Evolutionary conservation across 306 rosid genomes (phyloP).

Genomic region (Prunus mira): DNA sequence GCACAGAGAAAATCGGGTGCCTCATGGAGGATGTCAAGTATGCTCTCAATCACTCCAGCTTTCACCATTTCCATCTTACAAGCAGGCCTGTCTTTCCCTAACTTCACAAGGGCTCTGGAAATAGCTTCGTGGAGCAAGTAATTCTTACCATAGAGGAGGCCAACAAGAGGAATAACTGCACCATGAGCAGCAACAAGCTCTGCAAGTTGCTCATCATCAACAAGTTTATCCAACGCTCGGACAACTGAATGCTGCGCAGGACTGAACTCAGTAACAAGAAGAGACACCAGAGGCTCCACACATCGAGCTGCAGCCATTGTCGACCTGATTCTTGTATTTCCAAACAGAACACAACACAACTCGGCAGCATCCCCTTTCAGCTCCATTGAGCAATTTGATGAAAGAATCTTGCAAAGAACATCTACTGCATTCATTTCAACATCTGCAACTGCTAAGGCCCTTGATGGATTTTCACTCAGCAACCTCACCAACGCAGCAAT

Average conservation of each 20-base stretch:
- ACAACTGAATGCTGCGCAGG: slow-evolving; percentile 90
- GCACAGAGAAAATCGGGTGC: slow-evolving; percentile 95
- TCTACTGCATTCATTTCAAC: slow-evolving; percentile 99
- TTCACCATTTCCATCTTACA: slow-evolving; percentile 99
- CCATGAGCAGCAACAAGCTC: slow-evolving; percentile 92
- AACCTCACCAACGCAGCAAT: slow-evolving; percentile 92
- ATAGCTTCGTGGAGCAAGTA: slow-evolving; percentile 92
- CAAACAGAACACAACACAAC: slow-evolving; percentile 88
- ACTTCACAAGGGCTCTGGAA: slow-evolving; percentile 88
- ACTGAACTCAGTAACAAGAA: slow-evolving; percentile 79
- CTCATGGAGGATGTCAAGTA: slow-evolving; percentile 72
- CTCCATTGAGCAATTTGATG: slow-evolving; percentile 82
- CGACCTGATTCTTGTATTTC: slow-evolving; percentile 95
- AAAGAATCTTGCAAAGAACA: slow-evolving; percentile 95
- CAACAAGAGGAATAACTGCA: slow-evolving; percentile 93
- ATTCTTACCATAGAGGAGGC: slow-evolving; percentile 81
- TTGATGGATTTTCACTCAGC: slow-evolving; percentile 95
- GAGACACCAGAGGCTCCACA: slow-evolving; percentile 95
- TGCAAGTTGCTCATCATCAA: slow-evolving; percentile 96
- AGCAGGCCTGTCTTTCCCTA: slow-evolving; percentile 96
- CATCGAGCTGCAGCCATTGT: slow-evolving; percentile 90
- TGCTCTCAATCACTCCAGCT: slow-evolving; percentile 89
- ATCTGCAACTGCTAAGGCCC: slow-evolving; percentile 94
- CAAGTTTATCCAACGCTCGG: slow-evolving; percentile 93
- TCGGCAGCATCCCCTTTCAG: slow-evolving; percentile 98